These are phyloP conservation scores for Candida chauliodis DNA, from an alignment of 805 yeast species.

Conservation along the genomic window DNA sequence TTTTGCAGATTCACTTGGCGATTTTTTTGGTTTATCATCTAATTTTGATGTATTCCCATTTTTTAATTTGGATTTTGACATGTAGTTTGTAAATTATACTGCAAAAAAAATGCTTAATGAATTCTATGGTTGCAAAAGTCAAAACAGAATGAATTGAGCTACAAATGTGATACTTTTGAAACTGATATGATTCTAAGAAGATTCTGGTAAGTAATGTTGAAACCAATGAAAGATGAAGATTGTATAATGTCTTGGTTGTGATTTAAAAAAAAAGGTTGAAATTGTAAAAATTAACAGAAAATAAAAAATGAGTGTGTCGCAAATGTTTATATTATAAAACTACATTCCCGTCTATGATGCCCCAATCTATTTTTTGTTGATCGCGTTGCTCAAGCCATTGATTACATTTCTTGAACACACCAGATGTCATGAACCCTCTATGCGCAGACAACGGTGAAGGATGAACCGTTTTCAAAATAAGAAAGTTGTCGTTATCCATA, in stretches of 20 bases:
- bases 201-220: not conserved
- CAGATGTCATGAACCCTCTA: slow-evolving; percentile 73
- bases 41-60: slow-evolving; percentile 1
- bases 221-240: no score
- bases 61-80: no score
- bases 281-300: not conserved
- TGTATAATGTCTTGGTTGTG: not conserved
- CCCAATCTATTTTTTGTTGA: slow-evolving; percentile 64
- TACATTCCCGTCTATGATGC: slow-evolving; percentile 25
- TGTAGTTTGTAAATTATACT: not conserved
- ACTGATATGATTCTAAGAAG: not conserved
- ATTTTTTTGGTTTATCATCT: not conserved
- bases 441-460: slow-evolving; percentile 94
- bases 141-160: not conserved
- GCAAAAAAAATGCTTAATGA: no score
- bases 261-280: not conserved
- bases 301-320: not conserved
- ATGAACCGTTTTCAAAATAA: slow-evolving; percentile 74
- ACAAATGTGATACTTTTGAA: not conserved
- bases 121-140: slow-evolving; percentile 2
- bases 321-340: not conserved
- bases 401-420: slow-evolving; percentile 73
- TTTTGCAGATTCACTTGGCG: slow-evolving; percentile 12
- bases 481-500: slow-evolving; percentile 23
- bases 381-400: slow-evolving; percentile 63